These are phyloP conservation scores for Galium porrigens DNA, from an alignment of 305 asterid species.

Conservation along the genomic window DNA sequence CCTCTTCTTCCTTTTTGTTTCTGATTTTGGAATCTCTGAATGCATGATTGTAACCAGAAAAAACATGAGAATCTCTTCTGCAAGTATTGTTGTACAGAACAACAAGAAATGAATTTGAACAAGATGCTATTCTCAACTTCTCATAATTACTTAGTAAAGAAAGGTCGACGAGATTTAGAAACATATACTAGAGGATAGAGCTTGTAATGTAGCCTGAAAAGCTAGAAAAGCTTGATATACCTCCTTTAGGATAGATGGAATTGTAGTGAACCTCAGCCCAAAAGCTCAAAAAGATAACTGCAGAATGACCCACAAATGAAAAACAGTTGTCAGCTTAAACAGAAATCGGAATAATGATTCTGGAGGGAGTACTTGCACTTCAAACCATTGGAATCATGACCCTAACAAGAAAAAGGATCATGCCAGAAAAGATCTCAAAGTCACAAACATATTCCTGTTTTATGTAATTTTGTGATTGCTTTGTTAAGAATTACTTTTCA, in stretches of 20 bases:
- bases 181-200: not conserved
- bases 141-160: not conserved
- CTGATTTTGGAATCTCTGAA: conserved; percentile 12
- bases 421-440: not conserved
- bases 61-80: not conserved
- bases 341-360: not conserved
- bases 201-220: not conserved
- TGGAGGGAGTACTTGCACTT: not conserved
- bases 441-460: not conserved
- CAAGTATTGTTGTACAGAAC: not conserved
- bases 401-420: not conserved
- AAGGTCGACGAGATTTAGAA: conserved; percentile 2
- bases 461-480: not conserved
- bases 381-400: not conserved
- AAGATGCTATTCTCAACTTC: conserved; percentile 6
- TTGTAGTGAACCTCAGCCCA: conserved; percentile 99
- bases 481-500: not conserved
- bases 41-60: not conserved
- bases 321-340: not conserved
- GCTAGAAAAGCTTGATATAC: conserved; percentile 24
- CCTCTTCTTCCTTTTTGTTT: conserved; percentile 12
- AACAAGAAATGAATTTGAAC: not conserved
- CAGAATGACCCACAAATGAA: conserved; percentile 12
- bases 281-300: conserved; percentile 74
- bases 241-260: conserved; percentile 83